Percentiles rank a stretch among this genome's conserved stretches.
These are phyloP conservation scores for Leptographium radiaticola DNA, from an alignment of 2,329 filamentous ascomycete genomes.

Conservation along the genomic window DNA sequence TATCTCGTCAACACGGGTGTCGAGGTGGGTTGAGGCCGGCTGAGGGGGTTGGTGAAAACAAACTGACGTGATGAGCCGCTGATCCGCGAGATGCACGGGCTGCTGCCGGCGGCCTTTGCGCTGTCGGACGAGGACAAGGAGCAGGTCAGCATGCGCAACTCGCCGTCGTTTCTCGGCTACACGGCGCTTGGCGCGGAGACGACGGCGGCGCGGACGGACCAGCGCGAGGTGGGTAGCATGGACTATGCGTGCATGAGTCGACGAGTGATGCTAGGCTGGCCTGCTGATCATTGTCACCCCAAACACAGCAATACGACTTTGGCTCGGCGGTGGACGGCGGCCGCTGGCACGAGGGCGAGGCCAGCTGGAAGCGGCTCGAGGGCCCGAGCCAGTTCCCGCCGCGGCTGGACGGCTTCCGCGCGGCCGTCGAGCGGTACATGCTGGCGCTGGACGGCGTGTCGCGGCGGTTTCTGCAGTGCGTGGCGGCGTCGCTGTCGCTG, in stretches of 20 bases:
- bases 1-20: constrained; percentile 39
- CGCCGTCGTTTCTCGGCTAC: constrained; percentile 48
- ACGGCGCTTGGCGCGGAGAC: constrained; percentile 41
- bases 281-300: neutral
- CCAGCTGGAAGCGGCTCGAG: constrained; percentile 25
- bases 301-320: constrained; percentile 40
- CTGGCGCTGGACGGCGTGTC: constrained; percentile 34
- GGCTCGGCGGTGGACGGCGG: neutral
- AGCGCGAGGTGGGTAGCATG: constrained; percentile 20
- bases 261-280: neutral
- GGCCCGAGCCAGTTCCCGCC: constrained; percentile 26
- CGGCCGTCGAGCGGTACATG: constrained; percentile 34
- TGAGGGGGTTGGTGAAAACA: too few species aligned
- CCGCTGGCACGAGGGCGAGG: constrained; percentile 16
- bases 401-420: constrained; percentile 16
- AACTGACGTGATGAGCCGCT: constrained; percentile 6
- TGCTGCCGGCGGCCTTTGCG: constrained; percentile 29
- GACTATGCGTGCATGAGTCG: too few species aligned
- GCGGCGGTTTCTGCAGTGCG: constrained; percentile 38
- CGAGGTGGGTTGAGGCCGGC: neutral
- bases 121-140: constrained; percentile 25
- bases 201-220: constrained; percentile 38
- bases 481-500: constrained; percentile 40
- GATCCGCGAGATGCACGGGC: constrained; percentile 23
- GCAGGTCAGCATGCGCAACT: constrained; percentile 32